Conservation (phyloP, 352 stramenopile genomes). For the Globisporangium takayamanum region DNA sequence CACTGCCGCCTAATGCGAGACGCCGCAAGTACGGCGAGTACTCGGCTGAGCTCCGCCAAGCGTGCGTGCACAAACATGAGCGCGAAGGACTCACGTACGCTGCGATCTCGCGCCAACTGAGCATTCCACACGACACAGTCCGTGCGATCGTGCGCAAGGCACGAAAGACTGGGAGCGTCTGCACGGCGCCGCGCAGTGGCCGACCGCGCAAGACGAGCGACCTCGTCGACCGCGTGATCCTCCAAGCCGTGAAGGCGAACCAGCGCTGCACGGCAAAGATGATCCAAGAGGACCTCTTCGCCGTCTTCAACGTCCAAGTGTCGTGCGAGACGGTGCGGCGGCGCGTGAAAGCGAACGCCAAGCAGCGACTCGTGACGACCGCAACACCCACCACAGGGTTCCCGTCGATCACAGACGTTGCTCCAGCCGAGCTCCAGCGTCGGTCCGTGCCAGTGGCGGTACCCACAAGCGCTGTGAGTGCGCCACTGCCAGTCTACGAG, state of each 20-base stretch:
- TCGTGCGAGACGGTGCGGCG: conserved; percentile 56
- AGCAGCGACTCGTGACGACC: conserved; percentile 16
- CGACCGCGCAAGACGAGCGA: conserved; percentile 60
- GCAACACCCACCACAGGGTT: not conserved
- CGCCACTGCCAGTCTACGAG: too few species aligned
- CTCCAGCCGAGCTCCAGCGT: too few species aligned
- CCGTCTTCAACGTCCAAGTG: conserved; percentile 51
- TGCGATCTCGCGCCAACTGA: conserved; percentile 42
- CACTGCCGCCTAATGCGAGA: conserved; percentile 5
- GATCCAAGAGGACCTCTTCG: conserved; percentile 54
- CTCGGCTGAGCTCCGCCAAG: conserved; percentile 40
- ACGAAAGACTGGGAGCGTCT: conserved; percentile 49
- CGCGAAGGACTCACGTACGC: conserved; percentile 47
- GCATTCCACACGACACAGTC: conserved; percentile 52
- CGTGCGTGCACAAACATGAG: conserved; percentile 49
- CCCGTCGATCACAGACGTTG: too few species aligned
- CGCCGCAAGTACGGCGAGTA: conserved; percentile 49
- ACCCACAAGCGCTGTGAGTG: not conserved
- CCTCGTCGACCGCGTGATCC: conserved; percentile 60
- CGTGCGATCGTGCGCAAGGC: conserved; percentile 61
- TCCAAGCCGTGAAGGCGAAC: conserved; percentile 48
- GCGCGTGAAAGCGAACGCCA: conserved; percentile 47
- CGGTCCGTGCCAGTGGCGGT: too few species aligned
- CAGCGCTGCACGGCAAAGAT: conserved; percentile 46
- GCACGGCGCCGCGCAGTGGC: conserved; percentile 44